Percentiles rank a stretch among this genome's conserved stretches.
Evolutionary conservation across 2,329 filamentous ascomycete species (phyloP).

Genomic region (Hypoxylon sp.): DNA sequence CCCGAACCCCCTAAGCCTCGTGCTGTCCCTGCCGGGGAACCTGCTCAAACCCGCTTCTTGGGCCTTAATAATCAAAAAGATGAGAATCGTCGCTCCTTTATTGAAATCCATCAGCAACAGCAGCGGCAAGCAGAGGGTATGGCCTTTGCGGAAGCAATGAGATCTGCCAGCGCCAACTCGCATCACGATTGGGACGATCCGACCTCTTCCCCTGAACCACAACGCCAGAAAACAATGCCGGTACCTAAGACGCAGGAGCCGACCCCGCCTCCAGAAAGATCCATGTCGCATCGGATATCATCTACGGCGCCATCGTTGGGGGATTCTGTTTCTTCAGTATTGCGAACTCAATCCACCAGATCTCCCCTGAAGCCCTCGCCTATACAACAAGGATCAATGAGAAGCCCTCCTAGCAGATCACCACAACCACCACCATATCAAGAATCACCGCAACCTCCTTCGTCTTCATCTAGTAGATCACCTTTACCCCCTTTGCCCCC

Average conservation of each 20-base stretch:
- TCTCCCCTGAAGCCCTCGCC: constrained; percentile 46
- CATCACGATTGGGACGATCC: constrained; percentile 55
- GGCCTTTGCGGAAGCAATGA: constrained; percentile 69
- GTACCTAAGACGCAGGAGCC: constrained; percentile 44
- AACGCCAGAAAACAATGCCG: constrained; percentile 38
- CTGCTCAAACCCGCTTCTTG: constrained; percentile 55
- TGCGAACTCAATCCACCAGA: constrained; percentile 51
- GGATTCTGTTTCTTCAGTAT: constrained; percentile 49
- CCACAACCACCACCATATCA: constrained; percentile 42
- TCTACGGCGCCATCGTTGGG: constrained; percentile 42
- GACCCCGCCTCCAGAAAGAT: constrained; percentile 43
- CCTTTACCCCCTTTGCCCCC: constrained; percentile 41
- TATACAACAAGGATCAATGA: constrained; percentile 38
- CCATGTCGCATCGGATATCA: constrained; percentile 45
- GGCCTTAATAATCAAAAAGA: constrained; percentile 60
- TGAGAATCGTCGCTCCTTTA: constrained; percentile 70
- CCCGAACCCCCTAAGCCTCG: constrained; percentile 49
- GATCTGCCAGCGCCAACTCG: constrained; percentile 55
- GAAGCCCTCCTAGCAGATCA: constrained; percentile 41
- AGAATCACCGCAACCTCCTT: constrained; percentile 23
- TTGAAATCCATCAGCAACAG: constrained; percentile 71
- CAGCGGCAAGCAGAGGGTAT: constrained; percentile 73
- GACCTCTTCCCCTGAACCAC: constrained; percentile 52
- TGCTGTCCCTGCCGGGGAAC: constrained; percentile 55
- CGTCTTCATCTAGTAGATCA: constrained; percentile 36